Base-by-base conservation (phyloP, 208 protist species). In the Trypanosoma grayi region DNA sequence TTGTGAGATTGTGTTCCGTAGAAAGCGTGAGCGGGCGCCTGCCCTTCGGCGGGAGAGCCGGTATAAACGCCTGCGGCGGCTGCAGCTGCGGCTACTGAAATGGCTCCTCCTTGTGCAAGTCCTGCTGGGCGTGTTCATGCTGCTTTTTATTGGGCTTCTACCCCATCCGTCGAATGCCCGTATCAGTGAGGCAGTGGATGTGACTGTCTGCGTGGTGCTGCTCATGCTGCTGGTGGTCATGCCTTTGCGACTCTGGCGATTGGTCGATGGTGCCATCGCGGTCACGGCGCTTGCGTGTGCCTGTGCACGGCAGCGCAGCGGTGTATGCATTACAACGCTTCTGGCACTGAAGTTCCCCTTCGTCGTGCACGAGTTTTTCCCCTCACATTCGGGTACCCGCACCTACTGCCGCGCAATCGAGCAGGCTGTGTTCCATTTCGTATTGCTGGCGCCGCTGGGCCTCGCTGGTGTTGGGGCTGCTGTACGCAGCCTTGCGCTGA, bases 351-450 rank as follows among this genome's bases (percentile, higher is more conserved):
- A 92, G 62, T 34, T 83, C 0, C 85, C 85, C 2, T 84, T 79
- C 64, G 44, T 87, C n/a, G 61, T 85, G 0, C 71, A 60, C 24
- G 62, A 45, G 10, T 83, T 82, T 37, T 64, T 65, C 4, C 79
- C 78, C 0, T 45, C 66, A 0, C 79, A 88, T 62, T 79, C 81
- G 4, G 76, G 81, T 18, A 89, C 85, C 2, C 36, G 72, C 30
- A 92, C 81, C 22, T 92, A 85, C 58, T 92, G 85, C 57, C 75
- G 81, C 14, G 70, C 75, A 16, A 50, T 92, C 16, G 53, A 75
- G 25, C 75, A 87, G 27, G 73, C 68, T 0, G 54, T 45, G 16
- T 74, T 76, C 40, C 76, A 92, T 59, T 40, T 89, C 39, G 0
- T 92, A 22, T 54, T 83, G 56, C 47, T 92, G 6, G 36, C 61